Evolutionary conservation across 176 grass and related monocot species (phyloP).

Genomic region (Ensete ventricosum): DNA sequence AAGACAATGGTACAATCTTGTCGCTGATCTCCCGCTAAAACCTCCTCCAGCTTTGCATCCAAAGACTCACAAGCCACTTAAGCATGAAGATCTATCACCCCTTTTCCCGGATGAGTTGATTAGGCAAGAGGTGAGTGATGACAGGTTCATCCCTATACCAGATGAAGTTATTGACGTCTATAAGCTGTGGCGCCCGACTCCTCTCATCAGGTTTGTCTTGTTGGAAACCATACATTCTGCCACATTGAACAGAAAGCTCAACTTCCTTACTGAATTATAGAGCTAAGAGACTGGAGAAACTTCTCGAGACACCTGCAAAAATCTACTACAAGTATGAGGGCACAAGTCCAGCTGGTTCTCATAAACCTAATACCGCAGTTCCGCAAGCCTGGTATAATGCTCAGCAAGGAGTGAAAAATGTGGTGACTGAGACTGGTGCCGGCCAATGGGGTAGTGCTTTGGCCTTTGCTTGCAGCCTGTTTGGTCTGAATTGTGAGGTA

Average conservation of each 20-base stretch:
- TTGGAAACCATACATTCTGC: neutral
- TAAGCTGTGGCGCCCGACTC: constrained; percentile 87
- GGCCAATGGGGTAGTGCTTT: constrained; percentile 95
- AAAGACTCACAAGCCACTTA: constrained; percentile 60
- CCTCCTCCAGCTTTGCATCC: constrained; percentile 73
- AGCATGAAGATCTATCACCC: constrained; percentile 50
- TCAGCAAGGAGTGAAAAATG: constrained; percentile 58
- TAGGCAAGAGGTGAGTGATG: constrained; percentile 64
- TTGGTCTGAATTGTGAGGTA: constrained; percentile 79
- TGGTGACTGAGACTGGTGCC: constrained; percentile 84
- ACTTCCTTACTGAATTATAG: constrained; percentile 21
- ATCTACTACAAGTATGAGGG: constrained; percentile 99
- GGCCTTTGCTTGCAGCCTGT: constrained; percentile 87
- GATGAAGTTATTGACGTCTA: constrained; percentile 71
- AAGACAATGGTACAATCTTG: constrained; percentile 88
- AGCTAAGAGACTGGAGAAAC: constrained; percentile 76
- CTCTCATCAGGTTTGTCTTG: constrained; percentile 49
- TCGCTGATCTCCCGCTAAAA: constrained; percentile 83
- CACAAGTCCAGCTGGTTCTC: constrained; percentile 85
- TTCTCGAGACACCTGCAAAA: constrained; percentile 69
- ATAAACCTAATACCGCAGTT: constrained; percentile 93
- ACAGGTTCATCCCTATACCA: constrained; percentile 68
- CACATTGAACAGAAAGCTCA: neutral
- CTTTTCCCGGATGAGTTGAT: constrained; percentile 96
- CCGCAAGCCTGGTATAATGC: constrained; percentile 93